A percentile compares a stretch with the other conserved stretches of the same genome.
Evolutionary conservation across 2,329 filamentous ascomycete genomes (phyloP).

Genomic region (Cercospora sojina): DNA sequence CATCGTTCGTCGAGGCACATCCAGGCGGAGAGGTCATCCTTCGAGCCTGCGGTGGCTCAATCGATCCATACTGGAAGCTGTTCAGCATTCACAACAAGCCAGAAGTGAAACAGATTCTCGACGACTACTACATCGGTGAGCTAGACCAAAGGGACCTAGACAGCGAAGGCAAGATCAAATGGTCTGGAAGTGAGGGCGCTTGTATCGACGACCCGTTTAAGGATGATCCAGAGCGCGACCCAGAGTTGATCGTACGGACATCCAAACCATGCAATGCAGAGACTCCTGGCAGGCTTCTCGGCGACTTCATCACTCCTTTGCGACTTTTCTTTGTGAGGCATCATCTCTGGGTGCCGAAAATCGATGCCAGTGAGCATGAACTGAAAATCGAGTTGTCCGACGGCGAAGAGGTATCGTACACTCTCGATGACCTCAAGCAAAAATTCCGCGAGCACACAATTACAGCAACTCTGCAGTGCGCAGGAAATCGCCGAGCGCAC

Average conservation of each 20-base stretch:
- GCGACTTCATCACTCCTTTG: constrained; percentile 56
- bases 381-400: constrained; percentile 58
- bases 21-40: constrained; percentile 68
- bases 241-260: constrained; percentile 53
- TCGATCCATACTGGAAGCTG: constrained; percentile 69
- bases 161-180: constrained; percentile 49
- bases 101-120: constrained; percentile 62
- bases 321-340: constrained; percentile 61
- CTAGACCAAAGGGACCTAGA: constrained; percentile 60
- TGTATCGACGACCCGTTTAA: constrained; percentile 62
- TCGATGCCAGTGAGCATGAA: constrained; percentile 47
- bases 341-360: constrained; percentile 62
- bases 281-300: constrained; percentile 53
- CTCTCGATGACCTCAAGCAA: constrained; percentile 54
- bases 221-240: constrained; percentile 55
- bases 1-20: constrained; percentile 64
- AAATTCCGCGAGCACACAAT: constrained; percentile 54
- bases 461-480: constrained; percentile 60
- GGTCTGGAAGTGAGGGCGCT: constrained; percentile 34
- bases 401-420: constrained; percentile 55
- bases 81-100: constrained; percentile 67
- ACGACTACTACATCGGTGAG: constrained; percentile 63
- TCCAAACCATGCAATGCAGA: constrained; percentile 62
- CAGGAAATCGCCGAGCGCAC: constrained; percentile 55
- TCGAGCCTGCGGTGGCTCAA: constrained; percentile 61